Base-by-base conservation (phyloP, 805 yeast genomes). In the Kregervanrija fluxuum region DNA sequence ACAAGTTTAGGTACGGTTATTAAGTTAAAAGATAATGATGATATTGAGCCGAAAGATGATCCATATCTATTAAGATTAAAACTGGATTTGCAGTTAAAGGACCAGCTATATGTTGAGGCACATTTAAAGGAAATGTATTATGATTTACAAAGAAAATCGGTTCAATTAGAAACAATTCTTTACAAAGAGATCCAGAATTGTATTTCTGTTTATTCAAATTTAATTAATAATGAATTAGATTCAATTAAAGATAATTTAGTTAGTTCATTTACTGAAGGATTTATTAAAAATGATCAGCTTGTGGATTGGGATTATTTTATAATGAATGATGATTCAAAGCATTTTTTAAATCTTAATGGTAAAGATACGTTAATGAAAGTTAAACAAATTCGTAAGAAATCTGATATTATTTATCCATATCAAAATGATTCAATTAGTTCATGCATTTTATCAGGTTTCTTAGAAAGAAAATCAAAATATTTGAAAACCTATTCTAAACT, bases 271-370 rank as follows among this genome's bases (percentile, higher is more conserved):
- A 65, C 64, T 46, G 69, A 73, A 47, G 67, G 80, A 52, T 70
- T 75, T 61, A 55, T 76, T 53, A 60, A 71, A 54, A 80, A 79
- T 53, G 82, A 79, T 40, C 71, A 78, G n/a, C 73, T 71, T 36
- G 65, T 75, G 49, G 90, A 82, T 60, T 82, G 88, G 88, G 85
- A 82, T 55, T 74, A 75, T 41, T 82, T 80, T 48, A 77, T 82
- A 41, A 54, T 66, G 37, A 67, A 74, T 46, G 65, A 68, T 38
- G 62, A 64, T 40, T 68, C 68, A 30, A 68, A 65, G 30, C 65
- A 69, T 45, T 67, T 76, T 41, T 46, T 74, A 31, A 66, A 65
- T 47, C 58, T 74, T 5, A 50, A 66, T 12, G 55, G 65, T 8
- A 52, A 53, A 12, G 58, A 55, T 13, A 59, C 65, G 8, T 22